Evolutionary conservation across 2,329 filamentous ascomycete species (phyloP).

Genomic region (Colletotrichum orbiculare): DNA sequence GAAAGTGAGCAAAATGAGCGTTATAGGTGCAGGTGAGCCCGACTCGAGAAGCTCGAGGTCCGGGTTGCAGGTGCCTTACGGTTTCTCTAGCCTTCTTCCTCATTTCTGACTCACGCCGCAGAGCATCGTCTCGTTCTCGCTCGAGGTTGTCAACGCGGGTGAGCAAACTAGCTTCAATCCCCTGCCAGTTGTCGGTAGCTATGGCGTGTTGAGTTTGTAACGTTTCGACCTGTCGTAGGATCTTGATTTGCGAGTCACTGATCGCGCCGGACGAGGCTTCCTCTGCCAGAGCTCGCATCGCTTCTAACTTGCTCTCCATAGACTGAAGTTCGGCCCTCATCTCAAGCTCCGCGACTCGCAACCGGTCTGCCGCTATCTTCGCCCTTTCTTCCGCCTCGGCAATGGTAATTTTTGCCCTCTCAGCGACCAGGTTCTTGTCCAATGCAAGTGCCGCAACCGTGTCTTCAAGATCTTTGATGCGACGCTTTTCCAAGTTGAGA

Average conservation of each 20-base stretch:
- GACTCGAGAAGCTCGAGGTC: too few relatives aligned
- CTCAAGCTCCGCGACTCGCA: constrained; percentile 77
- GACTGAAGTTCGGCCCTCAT: constrained; percentile 80
- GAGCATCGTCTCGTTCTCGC: constrained; percentile 89
- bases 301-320: constrained; percentile 90
- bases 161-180: constrained; percentile 88
- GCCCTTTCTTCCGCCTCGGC: constrained; percentile 81
- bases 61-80: constrained; percentile 60
- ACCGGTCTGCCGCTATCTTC: constrained; percentile 77
- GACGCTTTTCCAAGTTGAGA: constrained; percentile 71
- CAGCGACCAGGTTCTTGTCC: constrained; percentile 80
- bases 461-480: constrained; percentile 64
- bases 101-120: constrained; percentile 85
- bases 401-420: constrained; percentile 70
- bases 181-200: constrained; percentile 97
- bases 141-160: constrained; percentile 82
- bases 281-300: constrained; percentile 85
- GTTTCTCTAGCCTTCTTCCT: constrained; percentile 89
- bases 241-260: constrained; percentile 87
- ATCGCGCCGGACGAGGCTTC: constrained; percentile 86
- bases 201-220: constrained; percentile 94
- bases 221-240: constrained; percentile 93
- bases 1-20: too few relatives aligned
- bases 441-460: constrained; percentile 74
- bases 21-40: too few relatives aligned